Base-by-base conservation (phyloP, 192 early-diverging fungal genomes). In the Helicostylum pulchrum region DNA sequence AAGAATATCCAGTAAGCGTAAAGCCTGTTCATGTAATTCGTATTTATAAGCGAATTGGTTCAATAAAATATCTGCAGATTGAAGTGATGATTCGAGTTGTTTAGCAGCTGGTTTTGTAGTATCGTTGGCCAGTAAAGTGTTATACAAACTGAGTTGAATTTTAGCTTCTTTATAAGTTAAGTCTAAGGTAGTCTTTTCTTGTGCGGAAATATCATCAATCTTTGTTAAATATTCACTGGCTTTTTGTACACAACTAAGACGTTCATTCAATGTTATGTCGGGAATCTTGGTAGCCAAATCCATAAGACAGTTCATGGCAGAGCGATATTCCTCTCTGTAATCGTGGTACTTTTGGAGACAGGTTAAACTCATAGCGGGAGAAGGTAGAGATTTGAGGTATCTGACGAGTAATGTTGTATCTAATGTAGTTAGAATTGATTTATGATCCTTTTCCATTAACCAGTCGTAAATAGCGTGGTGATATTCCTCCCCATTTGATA, bases 401-500 rank as follows among this genome's bases (percentile, higher is more conserved):
- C 17, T 31, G 2, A 59, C 43, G 20, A 45, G 21, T n/a, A 26
- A 59, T 1, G 36, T 17, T 5, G 36, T 59, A 14, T 21, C 19
- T 2, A 59, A 21, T 20, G 32, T 43, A 4, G 43, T 23, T 12
- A 59, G 19, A 15, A n/a, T 9, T 6, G 17, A 14, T 6, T 44
- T 15, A 7, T 45, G 19, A 15, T 59, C 19, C 2, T 20, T 30
- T 15, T 59, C n/a, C 1, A 45, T 23, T 15, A 59, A 45, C 57
- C 57, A 59, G 11, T 20, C 20, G 7, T 59, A 59, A 9, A 59
- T 21, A n/a, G 19, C 43, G 12, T 43, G 45, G 8, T 59, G 57
- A 14, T 59, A 45, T n/a, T 26, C 7, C 15, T 59, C 20, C 8
- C 43, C 57, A 15, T 14, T 17, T 2, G 15, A 15, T 12, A 48